A percentile compares a stretch with the other conserved stretches of the same genome.
phyloP scores from a whole-genome alignment of 1,139 yeast genomes.

The Yamadazyma conglobata region DNA sequence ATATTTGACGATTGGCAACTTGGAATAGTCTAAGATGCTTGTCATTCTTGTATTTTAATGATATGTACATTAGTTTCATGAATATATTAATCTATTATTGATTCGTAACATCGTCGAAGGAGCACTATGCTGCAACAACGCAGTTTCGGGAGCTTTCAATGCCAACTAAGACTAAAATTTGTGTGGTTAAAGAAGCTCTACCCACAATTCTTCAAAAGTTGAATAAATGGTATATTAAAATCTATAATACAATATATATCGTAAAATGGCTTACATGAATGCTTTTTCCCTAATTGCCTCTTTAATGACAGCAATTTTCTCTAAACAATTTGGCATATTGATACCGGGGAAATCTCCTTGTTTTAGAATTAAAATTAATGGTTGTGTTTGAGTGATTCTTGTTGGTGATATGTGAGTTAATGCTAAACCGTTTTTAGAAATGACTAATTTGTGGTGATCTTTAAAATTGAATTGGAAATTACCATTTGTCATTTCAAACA shows the following conservation, averaged over 20 bases:
- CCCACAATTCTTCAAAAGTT: too few relatives aligned
- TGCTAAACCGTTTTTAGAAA: conserved; percentile 71
- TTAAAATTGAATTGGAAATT: conserved; percentile 91
- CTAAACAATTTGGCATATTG: conserved; percentile 51
- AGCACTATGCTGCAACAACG: too few relatives aligned
- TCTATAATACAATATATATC: conserved; percentile 12
- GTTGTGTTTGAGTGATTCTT: conserved; percentile 68
- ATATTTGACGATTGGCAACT: background rate
- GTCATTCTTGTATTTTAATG: too few relatives aligned
- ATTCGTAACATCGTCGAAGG: too few relatives aligned
- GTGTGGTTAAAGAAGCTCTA: too few relatives aligned
- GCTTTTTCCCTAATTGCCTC: conserved; percentile 44
- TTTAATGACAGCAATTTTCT: conserved; percentile 33
- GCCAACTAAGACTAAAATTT: too few relatives aligned
- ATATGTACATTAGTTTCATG: too few relatives aligned
- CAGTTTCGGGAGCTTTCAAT: too few relatives aligned
- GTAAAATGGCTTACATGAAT: conserved; percentile 18
- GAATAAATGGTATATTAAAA: conserved; percentile 4
- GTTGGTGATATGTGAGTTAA: conserved; percentile 81
- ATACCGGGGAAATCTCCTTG: conserved; percentile 59
- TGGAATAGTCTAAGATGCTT: too few relatives aligned
- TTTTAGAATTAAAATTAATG: conserved; percentile 56
- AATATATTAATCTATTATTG: too few relatives aligned
- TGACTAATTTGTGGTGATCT: conserved; percentile 86
- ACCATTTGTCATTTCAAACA: conserved; percentile 94